Percentiles rank a stretch among this genome's conserved stretches.
Evolutionary conservation across 805 yeast species (phyloP).

Genomic region (Ogataea ganodermae): DNA sequence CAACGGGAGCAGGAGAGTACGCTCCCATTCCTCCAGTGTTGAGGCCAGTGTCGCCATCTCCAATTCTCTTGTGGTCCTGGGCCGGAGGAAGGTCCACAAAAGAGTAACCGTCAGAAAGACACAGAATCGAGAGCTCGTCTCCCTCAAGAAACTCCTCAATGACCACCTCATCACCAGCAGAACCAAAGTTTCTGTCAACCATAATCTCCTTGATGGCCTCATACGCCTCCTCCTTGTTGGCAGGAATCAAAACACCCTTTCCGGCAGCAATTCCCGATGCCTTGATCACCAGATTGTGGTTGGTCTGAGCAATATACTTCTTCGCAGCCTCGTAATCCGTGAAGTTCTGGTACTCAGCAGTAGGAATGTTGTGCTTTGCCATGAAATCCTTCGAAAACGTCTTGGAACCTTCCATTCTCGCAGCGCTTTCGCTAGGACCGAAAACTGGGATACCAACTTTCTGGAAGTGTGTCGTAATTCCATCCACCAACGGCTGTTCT

Average conservation of each 20-base stretch:
- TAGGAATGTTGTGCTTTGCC: constrained; percentile 90
- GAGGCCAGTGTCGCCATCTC: constrained; percentile 89
- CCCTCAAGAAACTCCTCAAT: constrained; percentile 96
- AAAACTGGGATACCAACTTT: constrained; percentile 91
- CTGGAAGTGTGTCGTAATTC: constrained; percentile 71
- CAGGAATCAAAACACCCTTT: constrained; percentile 95
- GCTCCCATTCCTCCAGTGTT: constrained; percentile 99
- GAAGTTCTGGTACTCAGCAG: constrained; percentile 88
- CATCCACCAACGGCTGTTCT: constrained; percentile 98
- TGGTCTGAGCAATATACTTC: constrained; percentile 61
- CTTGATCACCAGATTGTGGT: constrained; percentile 84
- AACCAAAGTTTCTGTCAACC: constrained; percentile 86
- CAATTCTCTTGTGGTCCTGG: constrained; percentile 96
- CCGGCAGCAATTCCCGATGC: constrained; percentile 99
- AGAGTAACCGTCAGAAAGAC: constrained; percentile 92
- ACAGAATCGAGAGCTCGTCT: constrained; percentile 91
- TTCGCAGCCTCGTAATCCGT: constrained; percentile 74
- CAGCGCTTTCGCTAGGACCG: constrained; percentile 93
- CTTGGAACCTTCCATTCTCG: constrained; percentile 95
- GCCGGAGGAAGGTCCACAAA: constrained; percentile 92
- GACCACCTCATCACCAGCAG: constrained; percentile 93
- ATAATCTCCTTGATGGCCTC: constrained; percentile 83
- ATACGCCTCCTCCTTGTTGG: constrained; percentile 78
- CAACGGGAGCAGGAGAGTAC: constrained; percentile 96
- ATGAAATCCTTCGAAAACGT: constrained; percentile 91